Evolutionary conservation across 2,329 filamentous ascomycete genomes (phyloP).

Genomic region (Ophiocordyceps camponoti-leonardi): DNA sequence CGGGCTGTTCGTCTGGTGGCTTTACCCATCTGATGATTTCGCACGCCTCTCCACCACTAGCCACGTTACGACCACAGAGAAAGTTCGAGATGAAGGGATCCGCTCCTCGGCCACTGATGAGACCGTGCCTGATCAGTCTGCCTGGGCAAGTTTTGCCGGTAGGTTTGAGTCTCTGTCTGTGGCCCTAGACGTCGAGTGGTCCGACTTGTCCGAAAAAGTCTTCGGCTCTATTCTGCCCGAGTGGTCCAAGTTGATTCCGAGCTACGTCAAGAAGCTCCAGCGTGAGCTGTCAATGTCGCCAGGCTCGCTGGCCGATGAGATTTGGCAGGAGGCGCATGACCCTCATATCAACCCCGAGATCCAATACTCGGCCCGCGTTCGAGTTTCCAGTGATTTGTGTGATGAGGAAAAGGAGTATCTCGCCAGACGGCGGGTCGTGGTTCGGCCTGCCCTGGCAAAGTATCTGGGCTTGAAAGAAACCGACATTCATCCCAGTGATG

Average conservation of each 20-base stretch:
- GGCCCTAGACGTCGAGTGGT: conserved; percentile 37
- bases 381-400: conserved; percentile 68
- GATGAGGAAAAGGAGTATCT: conserved; percentile 67
- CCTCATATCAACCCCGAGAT: conserved; percentile 77
- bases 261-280: conserved; percentile 67
- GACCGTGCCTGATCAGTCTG: conserved; percentile 15
- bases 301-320: conserved; percentile 77
- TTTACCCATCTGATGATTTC: conserved; percentile 26
- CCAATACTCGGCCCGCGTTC: conserved; percentile 59
- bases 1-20: conserved; percentile 23
- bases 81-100: conserved; percentile 5
- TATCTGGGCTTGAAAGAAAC: conserved; percentile 66
- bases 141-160: conserved; percentile 30
- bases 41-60: conserved; percentile 14
- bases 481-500: conserved; percentile 81
- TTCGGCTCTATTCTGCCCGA: conserved; percentile 61
- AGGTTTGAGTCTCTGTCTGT: conserved; percentile 36
- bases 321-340: conserved; percentile 84
- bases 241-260: conserved; percentile 65
- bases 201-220: conserved; percentile 36
- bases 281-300: conserved; percentile 74
- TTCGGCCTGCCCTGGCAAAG: conserved; percentile 56
- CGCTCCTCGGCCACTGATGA: conserved; percentile 3
- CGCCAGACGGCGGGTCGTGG: conserved; percentile 47
- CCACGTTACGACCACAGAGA: conserved; percentile 4